Percentiles rank a stretch among this genome's conserved stretches.
Evolutionary conservation across 2,329 filamentous ascomycete genomes (phyloP).

Genomic region (Claviceps fusiformis): DNA sequence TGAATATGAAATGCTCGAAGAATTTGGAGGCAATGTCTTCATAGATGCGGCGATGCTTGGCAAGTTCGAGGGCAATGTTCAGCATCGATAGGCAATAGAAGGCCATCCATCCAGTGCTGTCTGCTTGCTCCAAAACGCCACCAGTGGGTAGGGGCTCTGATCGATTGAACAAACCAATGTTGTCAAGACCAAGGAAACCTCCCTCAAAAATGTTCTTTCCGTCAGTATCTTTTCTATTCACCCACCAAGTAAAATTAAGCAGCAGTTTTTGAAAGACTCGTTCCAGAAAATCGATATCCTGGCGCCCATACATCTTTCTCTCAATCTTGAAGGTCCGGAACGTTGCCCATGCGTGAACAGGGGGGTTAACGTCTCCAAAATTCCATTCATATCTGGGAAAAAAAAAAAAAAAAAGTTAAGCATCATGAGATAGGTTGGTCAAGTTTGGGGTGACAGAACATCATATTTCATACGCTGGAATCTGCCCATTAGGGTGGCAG

Average conservation of each 20-base stretch:
- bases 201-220: constrained; percentile 97
- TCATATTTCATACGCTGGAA: constrained; percentile 55
- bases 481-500: constrained; percentile 92
- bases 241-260: constrained; percentile 98
- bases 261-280: constrained; percentile 92
- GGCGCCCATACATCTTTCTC: constrained; percentile 87
- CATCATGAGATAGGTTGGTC: too few relatives aligned
- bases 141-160: constrained; percentile 91
- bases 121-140: constrained; percentile 86
- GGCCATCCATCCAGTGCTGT: constrained; percentile 98
- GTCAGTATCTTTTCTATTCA: constrained; percentile 86
- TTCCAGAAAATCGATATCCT: constrained; percentile 91
- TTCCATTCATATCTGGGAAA: constrained; percentile 72
- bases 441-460: too few relatives aligned
- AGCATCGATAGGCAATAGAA: constrained; percentile 96
- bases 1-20: constrained; percentile 97
- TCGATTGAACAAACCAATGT: constrained; percentile 94
- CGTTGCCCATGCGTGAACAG: constrained; percentile 90
- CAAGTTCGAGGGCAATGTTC: constrained; percentile 88
- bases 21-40: constrained; percentile 97
- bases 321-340: constrained; percentile 98
- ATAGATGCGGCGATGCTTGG: constrained; percentile 88
- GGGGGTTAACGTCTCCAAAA: constrained; percentile 92
- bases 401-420: constrained; percentile 6
- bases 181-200: constrained; percentile 89